These are phyloP conservation scores for Ascoidea tarda DNA, from an alignment of 805 yeast genomes.

Conservation along the genomic window DNA sequence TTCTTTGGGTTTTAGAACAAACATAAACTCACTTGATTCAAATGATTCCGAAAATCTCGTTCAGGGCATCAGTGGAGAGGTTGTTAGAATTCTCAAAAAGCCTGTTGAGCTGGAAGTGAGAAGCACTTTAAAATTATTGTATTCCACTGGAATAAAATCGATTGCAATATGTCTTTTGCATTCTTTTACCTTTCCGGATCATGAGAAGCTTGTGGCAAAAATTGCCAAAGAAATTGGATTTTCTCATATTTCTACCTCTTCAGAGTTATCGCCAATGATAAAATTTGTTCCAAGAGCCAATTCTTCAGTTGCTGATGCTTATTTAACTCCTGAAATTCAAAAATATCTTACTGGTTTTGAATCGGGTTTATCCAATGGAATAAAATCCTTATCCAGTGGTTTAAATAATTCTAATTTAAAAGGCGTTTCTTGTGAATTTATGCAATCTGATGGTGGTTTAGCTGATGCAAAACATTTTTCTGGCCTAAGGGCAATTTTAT, in stretches of 20 bases:
- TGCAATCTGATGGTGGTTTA: slow-evolving; percentile 96
- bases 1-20: slow-evolving; percentile 24
- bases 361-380: slow-evolving; percentile 41
- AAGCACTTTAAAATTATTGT: slow-evolving; percentile 27
- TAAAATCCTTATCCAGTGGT: slow-evolving; percentile 20
- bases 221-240: slow-evolving; percentile 59
- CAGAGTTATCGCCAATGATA: slow-evolving; percentile 65
- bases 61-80: slow-evolving; percentile 55
- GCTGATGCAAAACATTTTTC: slow-evolving; percentile 75
- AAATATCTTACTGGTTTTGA: slow-evolving; percentile 49
- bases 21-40: slow-evolving; percentile 11
- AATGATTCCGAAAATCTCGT: slow-evolving; percentile 21
- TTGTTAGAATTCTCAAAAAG: slow-evolving; percentile 36
- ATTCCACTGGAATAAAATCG: slow-evolving; percentile 46
- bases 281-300: slow-evolving; percentile 63
- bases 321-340: slow-evolving; percentile 65
- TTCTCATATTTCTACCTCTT: slow-evolving; percentile 51
- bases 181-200: slow-evolving; percentile 59
- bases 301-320: slow-evolving; percentile 72
- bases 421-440: slow-evolving; percentile 57
- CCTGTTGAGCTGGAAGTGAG: slow-evolving; percentile 29
- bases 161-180: slow-evolving; percentile 63
- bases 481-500: slow-evolving; percentile 75
- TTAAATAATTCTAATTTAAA: slow-evolving; percentile 16
- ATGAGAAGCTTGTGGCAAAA: slow-evolving; percentile 44